phyloP scores from a whole-genome alignment of 1,139 yeast species.

The Blastobotrys arbuscula region DNA sequence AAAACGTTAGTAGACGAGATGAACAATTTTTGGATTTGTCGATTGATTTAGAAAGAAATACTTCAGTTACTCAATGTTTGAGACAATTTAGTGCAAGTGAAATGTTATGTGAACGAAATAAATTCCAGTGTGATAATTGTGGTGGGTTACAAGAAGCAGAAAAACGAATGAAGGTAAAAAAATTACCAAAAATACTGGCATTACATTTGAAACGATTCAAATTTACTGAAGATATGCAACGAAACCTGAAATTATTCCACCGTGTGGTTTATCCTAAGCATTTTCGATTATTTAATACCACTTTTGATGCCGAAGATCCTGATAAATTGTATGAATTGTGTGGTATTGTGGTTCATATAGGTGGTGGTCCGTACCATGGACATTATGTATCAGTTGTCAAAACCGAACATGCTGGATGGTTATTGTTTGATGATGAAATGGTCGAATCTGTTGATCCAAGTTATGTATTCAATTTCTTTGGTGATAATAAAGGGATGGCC shows the following conservation, averaged over 20 bases:
- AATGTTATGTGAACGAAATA: slow-evolving; percentile 78
- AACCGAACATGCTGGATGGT: slow-evolving; percentile 77
- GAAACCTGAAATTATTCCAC: slow-evolving; percentile 82
- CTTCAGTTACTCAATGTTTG: slow-evolving; percentile 69
- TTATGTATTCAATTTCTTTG: slow-evolving; percentile 81
- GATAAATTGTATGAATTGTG: slow-evolving; percentile 71
- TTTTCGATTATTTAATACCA: slow-evolving; percentile 69
- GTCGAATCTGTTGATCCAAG: slow-evolving; percentile 83
- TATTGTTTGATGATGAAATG: slow-evolving; percentile 89
- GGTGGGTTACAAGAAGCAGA: slow-evolving; percentile 92
- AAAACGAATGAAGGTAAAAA: slow-evolving; percentile 77
- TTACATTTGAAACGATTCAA: slow-evolving; percentile 88
- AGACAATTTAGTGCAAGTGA: slow-evolving; percentile 81
- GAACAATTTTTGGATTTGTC: slow-evolving; percentile 85
- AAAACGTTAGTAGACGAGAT: slow-evolving; percentile 74
- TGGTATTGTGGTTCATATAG: slow-evolving; percentile 87
- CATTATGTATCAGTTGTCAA: slow-evolving; percentile 88
- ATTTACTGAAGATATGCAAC: slow-evolving; percentile 75
- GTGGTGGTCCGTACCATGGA: slow-evolving; percentile 98
- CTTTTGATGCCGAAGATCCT: slow-evolving; percentile 46
- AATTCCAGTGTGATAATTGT: slow-evolving; percentile 89
- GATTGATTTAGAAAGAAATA: slow-evolving; percentile 72
- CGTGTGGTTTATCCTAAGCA: slow-evolving; percentile 75
- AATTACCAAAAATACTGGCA: slow-evolving; percentile 71
- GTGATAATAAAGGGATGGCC: slow-evolving; percentile 83